Base-by-base conservation (phyloP, 495 filamentous ascomycete genomes). In the Penicillium robsamsonii region DNA sequence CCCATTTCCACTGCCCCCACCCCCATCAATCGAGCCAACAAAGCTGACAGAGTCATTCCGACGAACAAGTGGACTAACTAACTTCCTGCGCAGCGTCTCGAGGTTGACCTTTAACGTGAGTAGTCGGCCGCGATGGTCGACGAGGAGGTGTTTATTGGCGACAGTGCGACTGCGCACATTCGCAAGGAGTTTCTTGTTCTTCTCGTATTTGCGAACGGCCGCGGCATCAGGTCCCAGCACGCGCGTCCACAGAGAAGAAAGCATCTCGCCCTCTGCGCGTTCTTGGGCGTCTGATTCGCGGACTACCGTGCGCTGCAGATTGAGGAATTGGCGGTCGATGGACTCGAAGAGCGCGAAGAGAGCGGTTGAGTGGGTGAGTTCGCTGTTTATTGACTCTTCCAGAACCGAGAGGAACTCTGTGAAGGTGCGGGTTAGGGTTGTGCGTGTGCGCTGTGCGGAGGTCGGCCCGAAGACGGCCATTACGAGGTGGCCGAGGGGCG, bases 281-380 rank as follows among this genome's bases (percentile, higher is more conserved):
- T 95, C 90, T 60, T 96, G 90, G 29, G 82, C 77, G 58, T 88
- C 87, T 18, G 83, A 81, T 64, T 96, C 92, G 66, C 89, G 88
- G 37, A 88, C 83, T 9, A 96, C 91, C n/a, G 87, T 87, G 44
- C 92, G 87, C 41, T 89, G 89, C 0, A 96, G 78, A 65, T 94
- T 96, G 42, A 88, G 77, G 75, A 96, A 96, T 63, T 95, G 90
- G 37, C 83, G 81, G 70, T 96, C 92, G 60, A 96, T 91, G 50
- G 84, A 81, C 58, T 95, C 90, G 70, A 96, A 96, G 10, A 96
- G 83, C 9, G 79, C 78, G 65, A 96, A 93, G 3, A 96, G 82
- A 0, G 83, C 79, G 4, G 88, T 82, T 24, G 85, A 87, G 67
- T 92, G 85, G 18, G 82, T 82, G 6, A 96, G 76, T 66, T 96